Evolutionary conservation across 805 yeast species (phyloP).

Genomic region (Dipodascus albidus): DNA sequence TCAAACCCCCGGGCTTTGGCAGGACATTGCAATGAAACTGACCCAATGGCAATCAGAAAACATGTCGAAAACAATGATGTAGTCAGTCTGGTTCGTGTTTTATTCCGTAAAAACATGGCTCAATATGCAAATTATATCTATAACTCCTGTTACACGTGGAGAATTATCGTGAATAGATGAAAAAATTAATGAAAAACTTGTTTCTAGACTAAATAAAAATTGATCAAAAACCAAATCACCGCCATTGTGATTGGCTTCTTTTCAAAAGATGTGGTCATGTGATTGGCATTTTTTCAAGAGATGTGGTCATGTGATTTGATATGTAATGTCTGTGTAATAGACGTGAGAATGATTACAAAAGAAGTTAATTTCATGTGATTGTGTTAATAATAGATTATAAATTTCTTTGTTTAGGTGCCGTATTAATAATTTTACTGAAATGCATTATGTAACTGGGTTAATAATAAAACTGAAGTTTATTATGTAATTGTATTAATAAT

Average conservation of each 20-base stretch:
- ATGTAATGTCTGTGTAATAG: too few species aligned
- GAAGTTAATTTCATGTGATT: too few species aligned
- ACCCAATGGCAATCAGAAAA: neutral
- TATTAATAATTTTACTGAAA: too few species aligned
- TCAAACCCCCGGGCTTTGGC: neutral
- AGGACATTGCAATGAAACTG: neutral
- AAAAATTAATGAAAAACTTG: neutral
- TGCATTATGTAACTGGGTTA: too few species aligned
- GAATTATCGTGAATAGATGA: neutral
- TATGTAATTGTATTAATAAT: neutral
- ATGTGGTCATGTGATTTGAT: neutral
- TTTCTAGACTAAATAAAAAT: too few species aligned
- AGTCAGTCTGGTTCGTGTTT: neutral
- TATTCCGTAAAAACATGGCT: neutral
- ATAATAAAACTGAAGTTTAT: too few species aligned
- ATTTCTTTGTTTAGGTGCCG: too few species aligned
- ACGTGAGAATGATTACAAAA: too few species aligned
- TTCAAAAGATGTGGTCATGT: too few species aligned
- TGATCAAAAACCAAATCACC: neutral
- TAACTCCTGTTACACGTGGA: too few species aligned
- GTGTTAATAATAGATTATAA: too few species aligned
- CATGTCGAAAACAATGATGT: neutral
- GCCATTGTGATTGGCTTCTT: neutral
- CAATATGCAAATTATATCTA: neutral
- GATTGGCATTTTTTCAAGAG: too few species aligned